Base-by-base conservation (phyloP, 169 alveolate species). In the Plasmodium knowlesi region DNA sequence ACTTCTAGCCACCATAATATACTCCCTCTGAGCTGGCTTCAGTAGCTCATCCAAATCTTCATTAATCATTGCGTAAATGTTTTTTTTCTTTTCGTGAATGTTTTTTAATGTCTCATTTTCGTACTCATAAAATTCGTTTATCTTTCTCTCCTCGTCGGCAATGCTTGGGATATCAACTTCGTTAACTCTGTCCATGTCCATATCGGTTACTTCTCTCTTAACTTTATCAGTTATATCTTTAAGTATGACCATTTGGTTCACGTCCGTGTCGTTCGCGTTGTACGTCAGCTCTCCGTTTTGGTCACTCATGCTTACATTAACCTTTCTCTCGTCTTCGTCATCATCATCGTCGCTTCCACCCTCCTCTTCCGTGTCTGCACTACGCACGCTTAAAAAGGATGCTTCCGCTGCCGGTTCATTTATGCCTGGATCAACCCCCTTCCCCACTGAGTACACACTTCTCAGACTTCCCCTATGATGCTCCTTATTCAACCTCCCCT, bases 21-120 rank as follows among this genome's bases (percentile, higher is more conserved):
- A 86, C 57, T 86, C 93, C 71, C 53, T 78, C 70, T 86, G 93
- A 16, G 93, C 93, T 37, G 93, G 93, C 34, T 73, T 86, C 70
- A 86, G 70, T 28, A 86, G 81, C 39, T 50, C 43, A 76, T 86
- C 93, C 46, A 86, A 86, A 34, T 86, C 93, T 46, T 74, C 71
- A 70, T 86, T 86, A 74, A 86, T 86, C 86, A 86, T 73, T 74
- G 79, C 30, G 80, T 86, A 34, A 74, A 86, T 86, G 54, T 86
- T 86, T 76, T 86, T 61, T 57, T 86, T 86, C 22, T 86, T 86
- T 32, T 86, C 43, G 12, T 70, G 74, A 30, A 86, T 86, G 16
- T 86, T 43, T 78, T 34, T n/a, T 16, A 86, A 46, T n/a, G 28
- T 30, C 71, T 76, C 80, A 46, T 86, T 86, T 86, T 86, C 93